Evolutionary conservation across 371 early-diverging fungal genomes (phyloP), one percentile per base, ranked within the genome.

Genomic region (Mortierella sp.): DNA sequence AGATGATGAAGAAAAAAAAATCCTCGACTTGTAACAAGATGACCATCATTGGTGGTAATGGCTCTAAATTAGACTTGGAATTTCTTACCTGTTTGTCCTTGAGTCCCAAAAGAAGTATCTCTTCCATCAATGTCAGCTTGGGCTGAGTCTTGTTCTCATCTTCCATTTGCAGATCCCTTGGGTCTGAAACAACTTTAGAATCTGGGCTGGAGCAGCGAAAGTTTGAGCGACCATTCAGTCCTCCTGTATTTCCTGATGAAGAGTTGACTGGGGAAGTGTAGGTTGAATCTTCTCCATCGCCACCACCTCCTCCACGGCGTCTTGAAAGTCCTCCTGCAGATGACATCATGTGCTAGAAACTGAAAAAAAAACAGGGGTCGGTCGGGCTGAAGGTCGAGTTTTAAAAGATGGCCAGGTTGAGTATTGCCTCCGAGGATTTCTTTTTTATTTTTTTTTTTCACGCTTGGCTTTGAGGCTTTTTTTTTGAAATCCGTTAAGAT

Each of bases 101-200:
- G 58, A 97, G 87, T 12, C 98, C 98, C 61, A 98, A 83, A 66
- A 98, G 86, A 68, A 98, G 84, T 11, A 98, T 92, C 75, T 98
- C 97, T 77, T 98, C 98, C 93, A 98, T 92, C 24, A 98, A 83
- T 4, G 97, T 97, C 54, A 98, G 84, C 80, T 87, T 84, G 5
- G 95, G 95, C 52, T 87, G 88, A 47, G 87, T 86, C 74, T 91
- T 93, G 59, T 87, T 86, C 71, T 93, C 89, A 69, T 91, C 90
- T 64, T 89, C 84, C 83, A 81, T 81, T 66, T 81, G 83, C 55
- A 76, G 24, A 62, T 81, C 83, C 45, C 77, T 64, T 69, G 83
- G 83, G 70, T 81, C 83, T 8, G 76, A 66, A 24, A 60, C 72
- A 12, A 81, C 62, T 30, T 72, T 81, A 40, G 59, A 52, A 54